A percentile compares a stretch with the other conserved stretches of the same genome.
Evolutionary conservation across 148 eudicot genomes (phyloP).

Genomic region (Rhododendron ferrugineum): DNA sequence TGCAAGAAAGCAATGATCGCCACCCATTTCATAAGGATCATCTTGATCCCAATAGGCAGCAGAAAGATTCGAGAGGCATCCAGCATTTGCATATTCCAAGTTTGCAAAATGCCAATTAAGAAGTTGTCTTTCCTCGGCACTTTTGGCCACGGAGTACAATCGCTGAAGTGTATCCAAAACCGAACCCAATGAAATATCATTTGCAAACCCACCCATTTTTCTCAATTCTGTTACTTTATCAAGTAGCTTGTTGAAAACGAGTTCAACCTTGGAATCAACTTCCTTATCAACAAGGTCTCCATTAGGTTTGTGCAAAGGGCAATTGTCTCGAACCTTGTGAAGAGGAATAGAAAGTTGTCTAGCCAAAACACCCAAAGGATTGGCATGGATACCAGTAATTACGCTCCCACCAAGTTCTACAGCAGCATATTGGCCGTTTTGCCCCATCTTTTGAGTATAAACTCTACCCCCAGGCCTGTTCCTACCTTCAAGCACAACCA

Average conservation of each 20-base stretch:
- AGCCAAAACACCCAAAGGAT: conserved; percentile 89
- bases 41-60: conserved; percentile 97
- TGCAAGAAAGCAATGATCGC: conserved; percentile 95
- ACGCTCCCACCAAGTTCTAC: conserved; percentile 95
- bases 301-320: conserved; percentile 83
- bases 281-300: conserved; percentile 54
- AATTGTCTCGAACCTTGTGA: conserved; percentile 84
- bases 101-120: conserved; percentile 93
- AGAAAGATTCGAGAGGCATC: conserved; percentile 79
- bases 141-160: conserved; percentile 65
- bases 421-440: conserved; percentile 50
- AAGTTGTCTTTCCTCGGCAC: conserved; percentile 68
- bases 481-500: conserved; percentile 81
- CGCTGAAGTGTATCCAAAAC: conserved; percentile 64
- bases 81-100: conserved; percentile 96
- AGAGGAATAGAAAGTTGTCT: conserved; percentile 83
- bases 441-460: conserved; percentile 77
- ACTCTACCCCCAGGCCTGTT: conserved; percentile 91
- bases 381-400: conserved; percentile 90
- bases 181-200: conserved; percentile 68
- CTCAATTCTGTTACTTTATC: conserved; percentile 78
- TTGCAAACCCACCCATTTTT: conserved; percentile 67
- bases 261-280: conserved; percentile 55
- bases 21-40: conserved; percentile 98
- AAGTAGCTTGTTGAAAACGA: conserved; percentile 62